Percentiles rank a stretch among this genome's conserved stretches.
phyloP scores from a whole-genome alignment of 371 early-diverging fungal genomes.

The Batkoa obscura region DNA sequence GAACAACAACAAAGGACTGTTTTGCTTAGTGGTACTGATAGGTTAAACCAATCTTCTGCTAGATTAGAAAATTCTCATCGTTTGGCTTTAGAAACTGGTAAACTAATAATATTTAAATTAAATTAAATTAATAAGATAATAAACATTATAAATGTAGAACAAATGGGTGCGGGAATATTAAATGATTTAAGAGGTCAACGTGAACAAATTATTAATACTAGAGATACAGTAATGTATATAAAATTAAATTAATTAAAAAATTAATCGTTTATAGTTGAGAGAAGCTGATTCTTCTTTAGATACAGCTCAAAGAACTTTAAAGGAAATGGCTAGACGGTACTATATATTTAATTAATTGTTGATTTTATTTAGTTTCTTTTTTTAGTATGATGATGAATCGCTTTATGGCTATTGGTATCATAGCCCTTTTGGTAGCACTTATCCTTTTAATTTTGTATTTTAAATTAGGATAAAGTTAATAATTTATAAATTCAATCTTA shows the following conservation, averaged over 20 bases:
- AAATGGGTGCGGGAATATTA: conserved; percentile 65
- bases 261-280: conserved; percentile 10
- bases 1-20: conserved; percentile 65
- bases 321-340: conserved; percentile 83
- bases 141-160: conserved; percentile 21
- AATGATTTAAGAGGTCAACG: conserved; percentile 65
- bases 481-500: no score
- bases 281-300: conserved; percentile 81
- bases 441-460: conserved; percentile 63
- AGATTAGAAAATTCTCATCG: conserved; percentile 76
- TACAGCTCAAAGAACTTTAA: conserved; percentile 67
- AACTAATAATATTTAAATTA: neutral
- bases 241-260: neutral
- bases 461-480: neutral
- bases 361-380: neutral
- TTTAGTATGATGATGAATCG: conserved; percentile 75
- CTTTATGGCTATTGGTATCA: conserved; percentile 71
- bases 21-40: conserved; percentile 64
- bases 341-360: conserved; percentile 6
- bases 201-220: conserved; percentile 71
- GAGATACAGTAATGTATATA: conserved; percentile 46
- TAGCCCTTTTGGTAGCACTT: conserved; percentile 57
- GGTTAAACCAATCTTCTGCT: conserved; percentile 51
- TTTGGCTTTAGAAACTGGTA: conserved; percentile 74
- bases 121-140: neutral